Percentiles rank a stretch among this genome's conserved stretches.
phyloP scores from a whole-genome alignment of 1,284 basidiomycete species.

The Phellopilus nigrolimitatus region DNA sequence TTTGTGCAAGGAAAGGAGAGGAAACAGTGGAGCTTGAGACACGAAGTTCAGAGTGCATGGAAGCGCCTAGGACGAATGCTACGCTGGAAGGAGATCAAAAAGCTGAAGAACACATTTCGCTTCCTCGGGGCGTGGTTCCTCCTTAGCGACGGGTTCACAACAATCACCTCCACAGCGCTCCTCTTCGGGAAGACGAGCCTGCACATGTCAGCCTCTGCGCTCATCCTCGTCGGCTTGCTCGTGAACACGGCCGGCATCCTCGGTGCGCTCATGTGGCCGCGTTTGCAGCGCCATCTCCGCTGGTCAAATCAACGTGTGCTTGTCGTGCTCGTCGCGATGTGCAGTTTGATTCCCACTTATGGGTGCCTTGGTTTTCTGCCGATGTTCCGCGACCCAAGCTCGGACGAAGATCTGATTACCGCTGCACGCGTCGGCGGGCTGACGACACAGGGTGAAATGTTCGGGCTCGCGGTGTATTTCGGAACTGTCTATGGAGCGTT shows the following conservation, averaged over 20 bases:
- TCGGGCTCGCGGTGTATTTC: slow-evolving; percentile 75
- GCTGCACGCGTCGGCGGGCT: slow-evolving; percentile 59
- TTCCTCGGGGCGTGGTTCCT: slow-evolving; percentile 91
- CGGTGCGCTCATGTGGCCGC: slow-evolving; percentile 70
- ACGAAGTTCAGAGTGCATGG: slow-evolving; percentile 64
- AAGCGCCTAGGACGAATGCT: slow-evolving; percentile 65
- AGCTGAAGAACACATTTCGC: slow-evolving; percentile 77
- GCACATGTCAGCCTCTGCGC: slow-evolving; percentile 64
- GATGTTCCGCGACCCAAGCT: slow-evolving; percentile 31
- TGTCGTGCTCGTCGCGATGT: slow-evolving; percentile 60
- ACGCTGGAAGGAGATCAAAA: slow-evolving; percentile 59
- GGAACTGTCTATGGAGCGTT: slow-evolving; percentile 76
- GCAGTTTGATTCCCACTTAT: slow-evolving; percentile 71
- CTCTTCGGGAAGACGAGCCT: slow-evolving; percentile 80
- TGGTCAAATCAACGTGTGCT: slow-evolving; percentile 70
- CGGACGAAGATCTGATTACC: slow-evolving; percentile 3
- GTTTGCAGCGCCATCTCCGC: slow-evolving; percentile 52
- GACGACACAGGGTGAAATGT: slow-evolving; percentile 81
- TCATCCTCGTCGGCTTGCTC: slow-evolving; percentile 69
- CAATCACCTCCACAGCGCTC: slow-evolving; percentile 78
- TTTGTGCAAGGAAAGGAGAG: slow-evolving; percentile 20
- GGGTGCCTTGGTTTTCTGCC: slow-evolving; percentile 77
- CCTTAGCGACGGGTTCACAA: slow-evolving; percentile 83
- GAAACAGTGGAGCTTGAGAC: slow-evolving; percentile 40
- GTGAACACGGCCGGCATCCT: slow-evolving; percentile 66